phyloP scores from a whole-genome alignment of 1,139 yeast species.

The Geotrichum aggregatum region DNA sequence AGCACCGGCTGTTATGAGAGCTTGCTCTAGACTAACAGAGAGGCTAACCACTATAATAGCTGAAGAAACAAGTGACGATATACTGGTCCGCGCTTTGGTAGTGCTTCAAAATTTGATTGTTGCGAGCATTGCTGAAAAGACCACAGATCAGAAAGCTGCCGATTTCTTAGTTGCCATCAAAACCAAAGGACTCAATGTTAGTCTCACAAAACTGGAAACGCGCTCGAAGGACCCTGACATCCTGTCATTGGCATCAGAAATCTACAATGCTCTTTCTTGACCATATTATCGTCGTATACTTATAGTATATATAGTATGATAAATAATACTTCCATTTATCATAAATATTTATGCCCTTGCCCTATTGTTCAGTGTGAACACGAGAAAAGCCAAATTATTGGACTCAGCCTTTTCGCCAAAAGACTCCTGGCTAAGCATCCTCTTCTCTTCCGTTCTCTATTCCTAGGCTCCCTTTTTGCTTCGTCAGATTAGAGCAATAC shows the following conservation, averaged over 20 bases:
- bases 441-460: too few relatives aligned
- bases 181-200: background rate
- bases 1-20: conserved; percentile 31
- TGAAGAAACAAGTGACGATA: conserved; percentile 17
- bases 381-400: too few relatives aligned
- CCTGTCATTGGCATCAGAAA: conserved; percentile 9
- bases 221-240: conserved; percentile 15
- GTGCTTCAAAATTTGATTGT: conserved; percentile 8
- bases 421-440: background rate
- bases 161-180: conserved; percentile 3
- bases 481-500: background rate
- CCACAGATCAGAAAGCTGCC: background rate
- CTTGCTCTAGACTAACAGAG: conserved; percentile 25
- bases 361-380: background rate
- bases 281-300: background rate
- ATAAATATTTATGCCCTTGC: background rate
- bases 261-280: conserved; percentile 5
- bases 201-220: conserved; percentile 11
- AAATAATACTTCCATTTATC: background rate
- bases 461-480: background rate
- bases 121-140: conserved; percentile 1
- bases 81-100: conserved; percentile 16
- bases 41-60: conserved; percentile 28
- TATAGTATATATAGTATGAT: background rate
- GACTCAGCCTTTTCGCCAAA: too few relatives aligned